Base-by-base conservation (phyloP, 441 rosid species). In the Adansonia rubrostipa region DNA sequence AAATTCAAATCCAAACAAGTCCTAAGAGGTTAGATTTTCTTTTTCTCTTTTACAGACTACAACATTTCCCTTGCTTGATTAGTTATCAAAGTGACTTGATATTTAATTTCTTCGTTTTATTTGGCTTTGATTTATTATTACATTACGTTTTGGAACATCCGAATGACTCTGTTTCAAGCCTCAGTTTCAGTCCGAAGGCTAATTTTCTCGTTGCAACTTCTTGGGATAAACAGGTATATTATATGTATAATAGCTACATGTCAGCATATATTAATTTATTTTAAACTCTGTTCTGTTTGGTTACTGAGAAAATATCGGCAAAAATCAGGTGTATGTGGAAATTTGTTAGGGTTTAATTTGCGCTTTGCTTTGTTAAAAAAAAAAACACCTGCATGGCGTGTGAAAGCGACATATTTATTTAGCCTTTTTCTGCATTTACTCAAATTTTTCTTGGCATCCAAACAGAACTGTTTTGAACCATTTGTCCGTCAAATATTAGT, bases 161-260 rank as follows among this genome's bases (percentile, higher is more conserved):
- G 2, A 75, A 81, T 47, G 99, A 92, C 82, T 92, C 98, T 2
- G 86, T 94, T 76, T 92, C 97, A 0, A 96, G 98, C 82, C 97
- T 96, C 77, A 50, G 88, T 87, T 96, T 96, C 85, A 92, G 99
- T 85, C 93, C 97, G 3, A 90, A 88, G 85, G 97, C 98, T 40
- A 93, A 94, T 73, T 77, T 87, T 66, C 90, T 96, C 74, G 88
- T 92, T 40, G 97, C 97, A 9, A 92, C 97, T 79, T 94, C 97
- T 44, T 94, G 98, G 99, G 62, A 57, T 57, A 57, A 57, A 24
- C 62, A 96, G 97, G 99, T 96, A 76, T 63, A 28, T 53, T 42
- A 28, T 28, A 3, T 9, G 42, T 48, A 14, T 20, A 17, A 44
- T 8, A 13, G 57, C 6, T 19, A 19, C 53, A 44, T 15, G 10